Conservation (phyloP, 2,329 filamentous ascomycete species). For the Calonectria henricotiae region DNA sequence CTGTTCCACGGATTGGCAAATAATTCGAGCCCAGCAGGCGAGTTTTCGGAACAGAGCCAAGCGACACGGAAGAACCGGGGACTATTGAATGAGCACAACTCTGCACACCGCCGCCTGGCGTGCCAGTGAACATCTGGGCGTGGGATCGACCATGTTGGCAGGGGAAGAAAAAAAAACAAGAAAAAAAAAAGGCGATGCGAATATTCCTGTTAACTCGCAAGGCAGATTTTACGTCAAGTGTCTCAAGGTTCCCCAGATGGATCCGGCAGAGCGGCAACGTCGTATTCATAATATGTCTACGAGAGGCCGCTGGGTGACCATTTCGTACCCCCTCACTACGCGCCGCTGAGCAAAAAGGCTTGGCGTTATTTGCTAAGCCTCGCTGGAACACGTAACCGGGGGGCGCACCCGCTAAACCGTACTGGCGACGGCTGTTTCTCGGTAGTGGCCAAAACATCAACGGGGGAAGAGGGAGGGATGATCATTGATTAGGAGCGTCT, state of each 20-base stretch:
- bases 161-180: no score
- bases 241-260: no score
- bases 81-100: not conserved
- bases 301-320: not conserved
- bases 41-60: constrained; percentile 5
- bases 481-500: constrained; percentile 17
- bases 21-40: not conserved
- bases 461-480: not conserved
- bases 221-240: not conserved
- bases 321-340: not conserved
- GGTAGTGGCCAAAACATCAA: not conserved
- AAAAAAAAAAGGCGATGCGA: not conserved
- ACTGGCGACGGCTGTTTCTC: constrained; percentile 5
- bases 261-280: constrained; percentile 6
- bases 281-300: not conserved
- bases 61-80: constrained; percentile 3
- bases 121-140: not conserved
- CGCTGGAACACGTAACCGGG: constrained; percentile 42
- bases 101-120: not conserved
- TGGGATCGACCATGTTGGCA: no score
- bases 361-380: constrained; percentile 48
- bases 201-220: not conserved
- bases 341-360: constrained; percentile 9
- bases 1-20: not conserved
- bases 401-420: not conserved